Percentiles rank a stretch among this genome's conserved stretches.
These are phyloP conservation scores for Gossypium anomalum DNA, from an alignment of 345 rosid genomes.

Conservation along the genomic window DNA sequence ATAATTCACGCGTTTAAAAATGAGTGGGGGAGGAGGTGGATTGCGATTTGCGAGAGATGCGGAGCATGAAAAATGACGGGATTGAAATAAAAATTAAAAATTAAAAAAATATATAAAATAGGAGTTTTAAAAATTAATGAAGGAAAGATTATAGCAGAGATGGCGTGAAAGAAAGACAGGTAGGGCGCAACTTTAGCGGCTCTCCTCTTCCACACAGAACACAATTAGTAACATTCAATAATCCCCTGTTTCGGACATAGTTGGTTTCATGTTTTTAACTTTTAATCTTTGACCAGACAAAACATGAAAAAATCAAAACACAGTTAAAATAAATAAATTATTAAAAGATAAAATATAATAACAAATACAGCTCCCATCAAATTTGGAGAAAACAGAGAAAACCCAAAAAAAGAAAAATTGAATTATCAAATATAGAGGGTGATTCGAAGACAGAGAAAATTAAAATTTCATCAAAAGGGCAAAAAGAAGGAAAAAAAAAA, in stretches of 20 bases:
- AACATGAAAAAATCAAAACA: background rate
- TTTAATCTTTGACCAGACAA: background rate
- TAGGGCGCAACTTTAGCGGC: slow-evolving; percentile 18
- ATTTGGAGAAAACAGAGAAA: background rate
- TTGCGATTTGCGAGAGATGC: background rate
- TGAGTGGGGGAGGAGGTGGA: background rate
- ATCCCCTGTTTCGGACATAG: background rate
- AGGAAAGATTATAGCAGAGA: background rate
- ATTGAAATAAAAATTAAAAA: background rate
- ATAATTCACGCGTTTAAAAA: slow-evolving; percentile 1
- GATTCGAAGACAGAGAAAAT: background rate
- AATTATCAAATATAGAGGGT: background rate
- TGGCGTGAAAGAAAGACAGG: slow-evolving; percentile 18
- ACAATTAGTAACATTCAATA: background rate
- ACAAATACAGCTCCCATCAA: background rate
- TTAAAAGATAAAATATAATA: background rate
- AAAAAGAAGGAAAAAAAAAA: background rate
- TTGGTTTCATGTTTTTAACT: background rate
- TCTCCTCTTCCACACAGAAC: background rate
- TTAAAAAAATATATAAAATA: background rate
- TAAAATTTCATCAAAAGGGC: no score
- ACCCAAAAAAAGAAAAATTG: background rate
- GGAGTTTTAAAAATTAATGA: background rate
- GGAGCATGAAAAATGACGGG: background rate
- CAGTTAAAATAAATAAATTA: background rate